Conservation (phyloP, 441 rosid species). For the Populus hybrid region DNA sequence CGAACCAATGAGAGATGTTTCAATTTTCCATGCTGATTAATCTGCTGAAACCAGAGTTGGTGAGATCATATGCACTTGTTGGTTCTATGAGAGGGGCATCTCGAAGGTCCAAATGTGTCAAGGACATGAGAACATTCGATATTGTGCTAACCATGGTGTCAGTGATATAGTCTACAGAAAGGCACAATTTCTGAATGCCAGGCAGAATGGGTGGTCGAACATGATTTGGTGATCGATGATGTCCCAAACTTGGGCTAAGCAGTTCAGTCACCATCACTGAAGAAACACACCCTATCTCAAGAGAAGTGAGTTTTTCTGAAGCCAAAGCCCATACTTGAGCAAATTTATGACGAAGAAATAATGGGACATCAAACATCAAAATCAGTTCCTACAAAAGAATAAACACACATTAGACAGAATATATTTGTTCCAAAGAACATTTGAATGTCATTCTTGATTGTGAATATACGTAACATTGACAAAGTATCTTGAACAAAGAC, state of each 20-base stretch:
- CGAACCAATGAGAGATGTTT: conserved; percentile 80
- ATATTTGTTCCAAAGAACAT: background rate
- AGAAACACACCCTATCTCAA: conserved; percentile 78
- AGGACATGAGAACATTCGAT: conserved; percentile 55
- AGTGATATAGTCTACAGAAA: conserved; percentile 73
- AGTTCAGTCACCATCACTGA: conserved; percentile 76
- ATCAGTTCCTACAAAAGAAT: conserved; percentile 49
- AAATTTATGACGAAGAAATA: conserved; percentile 60
- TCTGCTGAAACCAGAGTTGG: conserved; percentile 76
- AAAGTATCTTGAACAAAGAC: background rate
- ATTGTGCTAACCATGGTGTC: conserved; percentile 68
- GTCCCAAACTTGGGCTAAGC: conserved; percentile 44
- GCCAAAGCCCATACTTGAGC: conserved; percentile 64
- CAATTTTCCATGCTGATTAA: conserved; percentile 70
- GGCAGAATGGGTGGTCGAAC: conserved; percentile 49
- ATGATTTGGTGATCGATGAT: conserved; percentile 28
- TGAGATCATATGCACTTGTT: conserved; percentile 60
- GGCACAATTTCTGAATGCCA: conserved; percentile 59
- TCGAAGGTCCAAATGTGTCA: conserved; percentile 80
- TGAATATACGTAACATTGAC: background rate
- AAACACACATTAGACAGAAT: conserved; percentile 6
- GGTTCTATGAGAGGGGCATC: conserved; percentile 82
- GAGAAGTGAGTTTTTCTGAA: conserved; percentile 70
- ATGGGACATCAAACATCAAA: conserved; percentile 77
- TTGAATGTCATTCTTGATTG: background rate